Evolutionary conservation across 805 yeast genomes (phyloP).

Genomic region (Kazachstania africana): DNA sequence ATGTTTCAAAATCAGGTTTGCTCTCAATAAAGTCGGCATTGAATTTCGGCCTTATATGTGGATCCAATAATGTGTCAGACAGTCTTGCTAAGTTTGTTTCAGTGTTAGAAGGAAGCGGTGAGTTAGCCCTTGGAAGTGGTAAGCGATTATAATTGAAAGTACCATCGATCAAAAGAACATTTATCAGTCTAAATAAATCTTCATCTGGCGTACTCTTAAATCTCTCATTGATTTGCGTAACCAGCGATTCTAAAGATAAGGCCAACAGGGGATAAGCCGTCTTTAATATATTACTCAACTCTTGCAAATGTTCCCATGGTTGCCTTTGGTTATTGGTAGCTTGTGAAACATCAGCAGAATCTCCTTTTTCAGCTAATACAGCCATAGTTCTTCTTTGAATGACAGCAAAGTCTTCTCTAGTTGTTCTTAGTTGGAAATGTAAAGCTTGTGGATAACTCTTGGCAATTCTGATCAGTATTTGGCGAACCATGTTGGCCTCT

Average conservation of each 20-base stretch:
- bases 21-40: constrained; percentile 80
- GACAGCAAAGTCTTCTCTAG: constrained; percentile 85
- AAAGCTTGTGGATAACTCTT: constrained; percentile 95
- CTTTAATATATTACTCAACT: constrained; percentile 86
- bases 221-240: constrained; percentile 88
- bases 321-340: constrained; percentile 37
- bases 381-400: constrained; percentile 65
- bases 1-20: constrained; percentile 81
- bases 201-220: constrained; percentile 92
- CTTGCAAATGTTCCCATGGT: constrained; percentile 90
- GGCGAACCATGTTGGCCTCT: constrained; percentile 83
- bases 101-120: constrained; percentile 80
- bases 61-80: constrained; percentile 87
- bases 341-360: constrained; percentile 6
- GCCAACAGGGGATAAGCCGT: constrained; percentile 95
- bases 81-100: constrained; percentile 79
- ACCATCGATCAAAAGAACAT: constrained; percentile 88
- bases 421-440: constrained; percentile 90
- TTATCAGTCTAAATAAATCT: constrained; percentile 87
- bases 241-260: constrained; percentile 82
- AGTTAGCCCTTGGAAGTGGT: constrained; percentile 79
- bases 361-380: constrained; percentile 28
- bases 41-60: constrained; percentile 78
- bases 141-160: constrained; percentile 79
- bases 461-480: constrained; percentile 81